These are phyloP conservation scores for Didymella pinodella DNA, from an alignment of 2,329 filamentous ascomycete genomes.

Conservation along the genomic window DNA sequence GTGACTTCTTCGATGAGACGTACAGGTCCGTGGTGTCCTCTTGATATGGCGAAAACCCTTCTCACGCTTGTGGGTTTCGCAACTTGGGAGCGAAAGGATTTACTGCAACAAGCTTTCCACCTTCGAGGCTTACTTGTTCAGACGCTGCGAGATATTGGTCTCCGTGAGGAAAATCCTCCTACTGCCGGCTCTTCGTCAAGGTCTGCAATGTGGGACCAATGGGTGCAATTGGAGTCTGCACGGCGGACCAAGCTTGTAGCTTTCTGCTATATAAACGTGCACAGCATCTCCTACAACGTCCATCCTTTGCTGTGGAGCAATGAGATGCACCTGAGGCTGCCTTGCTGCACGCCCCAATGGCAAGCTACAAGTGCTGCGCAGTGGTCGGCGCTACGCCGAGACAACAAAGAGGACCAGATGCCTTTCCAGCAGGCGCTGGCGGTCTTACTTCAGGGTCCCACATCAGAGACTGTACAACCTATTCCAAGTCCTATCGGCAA, in stretches of 20 bases:
- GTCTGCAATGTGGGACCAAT: conserved; percentile 41
- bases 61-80: conserved; percentile 43
- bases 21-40: conserved; percentile 37
- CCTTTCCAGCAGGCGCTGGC: conserved; percentile 40
- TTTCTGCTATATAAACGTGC: conserved; percentile 46
- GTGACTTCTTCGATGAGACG: conserved; percentile 17
- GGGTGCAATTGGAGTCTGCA: conserved; percentile 40
- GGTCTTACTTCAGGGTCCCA: conserved; percentile 32
- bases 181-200: conserved; percentile 26
- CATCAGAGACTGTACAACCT: conserved; percentile 31
- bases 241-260: conserved; percentile 44
- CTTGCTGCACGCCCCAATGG: conserved; percentile 40
- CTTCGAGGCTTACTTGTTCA: conserved; percentile 40
- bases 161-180: conserved; percentile 29
- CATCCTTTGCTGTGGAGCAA: conserved; percentile 43
- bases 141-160: conserved; percentile 39
- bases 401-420: conserved; percentile 39
- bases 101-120: conserved; percentile 43
- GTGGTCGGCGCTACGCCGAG: conserved; percentile 36
- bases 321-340: conserved; percentile 39
- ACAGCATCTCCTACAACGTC: conserved; percentile 44
- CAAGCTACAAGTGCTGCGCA: conserved; percentile 38
- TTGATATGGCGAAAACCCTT: conserved; percentile 41
- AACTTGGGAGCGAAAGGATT: conserved; percentile 43
- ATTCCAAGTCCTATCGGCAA: conserved; percentile 45